phyloP scores from a whole-genome alignment of 2,329 filamentous ascomycete genomes.

The Fusarium proliferatum region DNA sequence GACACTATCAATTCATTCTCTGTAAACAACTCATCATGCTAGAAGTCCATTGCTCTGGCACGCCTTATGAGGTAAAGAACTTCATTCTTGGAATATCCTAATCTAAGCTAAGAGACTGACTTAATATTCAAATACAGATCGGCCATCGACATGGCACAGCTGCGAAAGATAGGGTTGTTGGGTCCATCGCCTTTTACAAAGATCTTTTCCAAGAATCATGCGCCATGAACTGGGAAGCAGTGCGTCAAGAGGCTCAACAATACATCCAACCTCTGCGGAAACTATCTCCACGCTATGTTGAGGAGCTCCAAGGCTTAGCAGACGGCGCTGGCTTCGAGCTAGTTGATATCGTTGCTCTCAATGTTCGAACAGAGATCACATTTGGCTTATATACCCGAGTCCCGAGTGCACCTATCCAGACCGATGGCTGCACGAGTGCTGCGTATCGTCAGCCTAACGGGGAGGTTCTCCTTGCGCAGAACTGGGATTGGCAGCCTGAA shows the following conservation, averaged over 20 bases:
- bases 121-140: slow-evolving; percentile 3
- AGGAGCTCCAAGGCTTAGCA: slow-evolving; percentile 64
- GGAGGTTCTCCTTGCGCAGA: slow-evolving; percentile 60
- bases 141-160: slow-evolving; percentile 29
- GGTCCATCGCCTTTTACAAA: slow-evolving; percentile 33
- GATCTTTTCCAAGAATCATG: slow-evolving; percentile 28
- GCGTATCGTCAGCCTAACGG: slow-evolving; percentile 53
- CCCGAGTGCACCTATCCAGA: slow-evolving; percentile 30
- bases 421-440: slow-evolving; percentile 67
- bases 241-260: slow-evolving; percentile 22
- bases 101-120: too few species aligned
- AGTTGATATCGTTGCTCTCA: slow-evolving; percentile 66
- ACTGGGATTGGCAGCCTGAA: slow-evolving; percentile 69
- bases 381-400: slow-evolving; percentile 61
- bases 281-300: slow-evolving; percentile 7
- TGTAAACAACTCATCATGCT: neutral
- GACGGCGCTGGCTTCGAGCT: slow-evolving; percentile 59
- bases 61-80: slow-evolving; percentile 14
- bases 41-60: slow-evolving; percentile 24
- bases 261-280: slow-evolving; percentile 22
- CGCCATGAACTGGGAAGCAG: slow-evolving; percentile 28
- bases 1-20: neutral
- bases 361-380: slow-evolving; percentile 50
- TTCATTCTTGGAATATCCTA: too few species aligned
- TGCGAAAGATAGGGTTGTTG: slow-evolving; percentile 18